phyloP scores from a whole-genome alignment of 2,329 filamentous ascomycete genomes.

The Chalaropsis thielavioides region DNA sequence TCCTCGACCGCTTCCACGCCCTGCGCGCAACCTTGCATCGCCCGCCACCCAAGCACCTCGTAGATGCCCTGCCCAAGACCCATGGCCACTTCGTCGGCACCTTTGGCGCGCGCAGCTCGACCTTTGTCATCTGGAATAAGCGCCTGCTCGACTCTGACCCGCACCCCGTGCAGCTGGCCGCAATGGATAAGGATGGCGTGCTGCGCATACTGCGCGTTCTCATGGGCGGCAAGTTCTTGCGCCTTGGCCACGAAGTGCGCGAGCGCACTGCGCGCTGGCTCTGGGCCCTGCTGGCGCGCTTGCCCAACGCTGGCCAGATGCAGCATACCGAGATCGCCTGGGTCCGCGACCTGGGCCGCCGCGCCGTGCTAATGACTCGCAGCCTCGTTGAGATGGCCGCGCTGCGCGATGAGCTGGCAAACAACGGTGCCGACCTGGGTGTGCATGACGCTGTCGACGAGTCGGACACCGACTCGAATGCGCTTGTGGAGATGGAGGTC shows the following conservation, averaged over 20 bases:
- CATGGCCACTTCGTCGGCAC: slow-evolving; percentile 41
- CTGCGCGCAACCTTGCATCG: slow-evolving; percentile 48
- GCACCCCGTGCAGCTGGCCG: slow-evolving; percentile 42
- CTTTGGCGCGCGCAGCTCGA: slow-evolving; percentile 37
- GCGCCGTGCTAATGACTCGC: slow-evolving; percentile 48
- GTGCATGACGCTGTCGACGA: slow-evolving; percentile 35
- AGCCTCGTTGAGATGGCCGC: slow-evolving; percentile 40
- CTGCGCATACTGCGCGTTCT: slow-evolving; percentile 53
- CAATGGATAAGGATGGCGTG: slow-evolving; percentile 52
- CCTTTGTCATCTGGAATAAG: slow-evolving; percentile 37
- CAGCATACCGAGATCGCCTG: slow-evolving; percentile 60
- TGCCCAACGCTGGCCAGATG: slow-evolving; percentile 61
- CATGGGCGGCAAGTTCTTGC: slow-evolving; percentile 49
- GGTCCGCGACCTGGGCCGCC: slow-evolving; percentile 65
- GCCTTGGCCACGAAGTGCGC: slow-evolving; percentile 42
- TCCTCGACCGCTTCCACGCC: slow-evolving; percentile 49
- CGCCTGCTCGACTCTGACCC: slow-evolving; percentile 41
- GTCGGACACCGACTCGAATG: slow-evolving; percentile 25
- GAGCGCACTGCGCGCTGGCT: slow-evolving; percentile 65
- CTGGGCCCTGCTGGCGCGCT: slow-evolving; percentile 65
- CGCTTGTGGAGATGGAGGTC: slow-evolving; percentile 19
- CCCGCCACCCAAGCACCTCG: slow-evolving; percentile 36
- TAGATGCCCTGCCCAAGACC: slow-evolving; percentile 38
- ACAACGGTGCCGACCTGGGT: slow-evolving; percentile 25
- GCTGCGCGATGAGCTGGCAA: slow-evolving; percentile 30